phyloP scores from a whole-genome alignment of 139 green algal species.

The Monoraphidium neglectum region DNA sequence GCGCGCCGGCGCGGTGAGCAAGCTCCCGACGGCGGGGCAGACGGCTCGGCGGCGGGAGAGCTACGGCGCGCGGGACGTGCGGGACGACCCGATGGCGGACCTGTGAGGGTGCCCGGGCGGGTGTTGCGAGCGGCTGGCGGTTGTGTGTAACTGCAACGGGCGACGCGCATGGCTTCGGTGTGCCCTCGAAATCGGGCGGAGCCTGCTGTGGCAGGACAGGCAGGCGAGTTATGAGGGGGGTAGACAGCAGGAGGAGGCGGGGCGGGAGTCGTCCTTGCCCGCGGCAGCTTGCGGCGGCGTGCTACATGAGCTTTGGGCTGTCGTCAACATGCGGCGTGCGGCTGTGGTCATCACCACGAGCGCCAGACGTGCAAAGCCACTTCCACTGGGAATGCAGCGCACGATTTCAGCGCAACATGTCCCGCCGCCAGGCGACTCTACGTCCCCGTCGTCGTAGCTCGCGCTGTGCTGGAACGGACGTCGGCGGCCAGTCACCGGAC shows the following conservation, averaged over 20 bases:
- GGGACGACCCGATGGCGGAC: slow-evolving; percentile 28
- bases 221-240: neutral
- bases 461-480: too few species aligned
- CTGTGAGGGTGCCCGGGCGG: slow-evolving; percentile 14
- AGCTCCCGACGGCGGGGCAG: slow-evolving; percentile 7
- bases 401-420: too few species aligned
- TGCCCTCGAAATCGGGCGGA: neutral
- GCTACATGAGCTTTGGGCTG: too few species aligned
- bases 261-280: neutral
- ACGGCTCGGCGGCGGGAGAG: slow-evolving; percentile 11
- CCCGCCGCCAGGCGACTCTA: too few species aligned
- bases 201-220: neutral
- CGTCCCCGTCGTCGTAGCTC: too few species aligned
- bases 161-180: neutral
- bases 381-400: too few species aligned
- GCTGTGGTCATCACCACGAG: too few species aligned
- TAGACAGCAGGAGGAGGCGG: neutral
- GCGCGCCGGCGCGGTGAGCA: slow-evolving; percentile 7
- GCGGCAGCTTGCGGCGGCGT: too few species aligned
- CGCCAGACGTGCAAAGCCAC: too few species aligned
- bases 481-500: too few species aligned
- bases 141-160: neutral
- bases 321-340: too few species aligned
- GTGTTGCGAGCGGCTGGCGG: neutral
- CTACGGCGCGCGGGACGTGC: slow-evolving; percentile 4